Base-by-base conservation (phyloP, 2,329 filamentous ascomycete genomes). In the Colletotrichum karsti region DNA sequence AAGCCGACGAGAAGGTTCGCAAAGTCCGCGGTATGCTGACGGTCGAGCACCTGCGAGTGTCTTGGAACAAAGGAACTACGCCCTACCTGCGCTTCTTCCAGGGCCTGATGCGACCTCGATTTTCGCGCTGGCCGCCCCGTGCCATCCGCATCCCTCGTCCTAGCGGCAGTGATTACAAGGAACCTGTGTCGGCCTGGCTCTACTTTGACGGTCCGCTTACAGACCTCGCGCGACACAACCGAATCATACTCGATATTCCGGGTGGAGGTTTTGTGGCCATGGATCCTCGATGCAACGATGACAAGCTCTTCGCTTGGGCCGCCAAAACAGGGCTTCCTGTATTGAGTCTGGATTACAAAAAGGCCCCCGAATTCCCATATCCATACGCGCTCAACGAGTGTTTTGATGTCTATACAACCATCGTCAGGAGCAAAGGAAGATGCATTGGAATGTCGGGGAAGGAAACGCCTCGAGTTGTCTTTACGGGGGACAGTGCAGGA, bases 221-320 rank as follows among this genome's bases (percentile, higher is more conserved):
- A 2, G 91, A 94, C 51, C 83, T 98, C 50, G 90, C 90, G 74
- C 87, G 91, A 44, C 92, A 97, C 76, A 91, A 88, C 56, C 92
- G 92, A 73, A 79, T 99, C 28, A 88, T 99, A 1, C 77, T 99
- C 37, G 96, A 99, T 78, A 90, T 98, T 4, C 96, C 96, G 0
- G 96, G 96, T 1, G 96, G 96, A 33, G 96, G 96, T 0, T 99
- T 97, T 72, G 95, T 99, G 12, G 95, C 96, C 18, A 99, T 99
- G 96, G 91, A 93, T 66, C 96, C 96, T n/a, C 86, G 96, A 51
- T 93, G 92, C 74, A 94, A 97, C 74, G 96, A 99, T 76, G 96
- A 99, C 79, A 97, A 97, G 79, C 84, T 99, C 18, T 89, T 97
- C 73, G 90, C 93, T 2, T 99, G 96, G 96, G 94, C 96, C 0